These are phyloP conservation scores for Kuraishia borneana DNA, from an alignment of 805 yeast species.

Conservation along the genomic window DNA sequence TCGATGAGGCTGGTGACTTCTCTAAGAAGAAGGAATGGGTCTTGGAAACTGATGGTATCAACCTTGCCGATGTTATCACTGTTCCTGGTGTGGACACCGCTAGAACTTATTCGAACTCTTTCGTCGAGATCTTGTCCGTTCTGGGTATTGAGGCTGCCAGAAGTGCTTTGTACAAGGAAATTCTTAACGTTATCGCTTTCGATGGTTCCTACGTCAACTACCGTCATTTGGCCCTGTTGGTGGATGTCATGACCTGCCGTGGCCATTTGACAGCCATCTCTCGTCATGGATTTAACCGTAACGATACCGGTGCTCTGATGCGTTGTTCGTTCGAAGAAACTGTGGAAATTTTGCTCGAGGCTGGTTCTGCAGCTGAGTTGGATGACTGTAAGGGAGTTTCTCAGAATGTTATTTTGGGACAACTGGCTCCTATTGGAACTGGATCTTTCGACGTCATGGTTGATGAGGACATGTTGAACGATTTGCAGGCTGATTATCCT, in stretches of 20 bases:
- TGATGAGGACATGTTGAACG: conserved; percentile 75
- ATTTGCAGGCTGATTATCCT: conserved; percentile 40
- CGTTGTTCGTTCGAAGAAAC: conserved; percentile 99
- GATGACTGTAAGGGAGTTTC: conserved; percentile 99
- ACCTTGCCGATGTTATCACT: conserved; percentile 86
- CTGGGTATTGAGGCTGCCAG: conserved; percentile 98
- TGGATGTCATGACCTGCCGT: conserved; percentile 96
- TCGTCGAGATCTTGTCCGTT: conserved; percentile 89
- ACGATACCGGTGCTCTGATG: conserved; percentile 98
- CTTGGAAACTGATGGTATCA: conserved; percentile 97
- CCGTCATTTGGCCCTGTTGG: conserved; percentile 95
- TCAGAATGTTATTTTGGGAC: conserved; percentile 95
- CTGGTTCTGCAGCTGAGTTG: conserved; percentile 95
- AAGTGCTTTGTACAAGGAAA: conserved; percentile 86
- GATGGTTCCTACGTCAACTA: conserved; percentile 99
- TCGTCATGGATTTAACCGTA: conserved; percentile 98
- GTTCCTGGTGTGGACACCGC: conserved; percentile 90
- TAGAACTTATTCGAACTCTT: conserved; percentile 91
- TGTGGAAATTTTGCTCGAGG: conserved; percentile 93
- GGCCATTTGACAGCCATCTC: conserved; percentile 98
- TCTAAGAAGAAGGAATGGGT: conserved; percentile 94
- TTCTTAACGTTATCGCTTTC: conserved; percentile 93
- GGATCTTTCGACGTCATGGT: conserved; percentile 95
- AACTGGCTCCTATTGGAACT: conserved; percentile 97
- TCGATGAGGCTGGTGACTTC: conserved; percentile 78